Conservation (phyloP, 441 rosid genomes). For the Erysimum pusillum region DNA sequence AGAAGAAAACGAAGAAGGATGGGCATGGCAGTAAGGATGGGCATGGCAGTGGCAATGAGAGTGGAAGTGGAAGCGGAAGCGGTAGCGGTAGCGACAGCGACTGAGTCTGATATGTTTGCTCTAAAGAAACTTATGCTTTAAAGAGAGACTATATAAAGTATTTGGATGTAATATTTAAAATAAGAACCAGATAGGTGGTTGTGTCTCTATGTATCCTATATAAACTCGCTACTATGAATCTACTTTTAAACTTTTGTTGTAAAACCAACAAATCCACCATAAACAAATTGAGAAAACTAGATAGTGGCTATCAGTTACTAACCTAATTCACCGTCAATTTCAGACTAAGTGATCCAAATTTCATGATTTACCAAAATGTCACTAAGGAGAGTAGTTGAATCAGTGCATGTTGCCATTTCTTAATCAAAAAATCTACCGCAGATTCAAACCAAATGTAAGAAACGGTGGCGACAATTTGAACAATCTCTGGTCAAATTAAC, state of each 20-base stretch:
- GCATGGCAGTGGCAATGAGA: too few species aligned
- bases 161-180: conserved; percentile 4
- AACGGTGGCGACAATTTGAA: neutral
- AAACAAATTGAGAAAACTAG: neutral
- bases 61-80: conserved; percentile 40
- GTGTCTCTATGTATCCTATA: conserved; percentile 28
- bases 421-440: neutral
- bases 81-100: conserved; percentile 45
- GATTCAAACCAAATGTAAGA: neutral
- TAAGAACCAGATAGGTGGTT: conserved; percentile 35
- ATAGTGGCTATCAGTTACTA: too few species aligned
- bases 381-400: neutral
- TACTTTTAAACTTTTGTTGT: conserved; percentile 5
- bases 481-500: neutral
- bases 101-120: conserved; percentile 23
- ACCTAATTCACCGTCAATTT: neutral
- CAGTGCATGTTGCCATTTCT: neutral
- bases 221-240: conserved; percentile 27
- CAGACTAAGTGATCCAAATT: neutral
- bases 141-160: conserved; percentile 18
- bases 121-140: conserved; percentile 3
- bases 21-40: too few species aligned
- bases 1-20: conserved; percentile 43
- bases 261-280: neutral
- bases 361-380: neutral